A percentile compares a stretch with the other conserved stretches of the same genome.
These are phyloP conservation scores for Pulveroboletus frians DNA, from an alignment of 768 basidiomycete species.

Conservation along the genomic window DNA sequence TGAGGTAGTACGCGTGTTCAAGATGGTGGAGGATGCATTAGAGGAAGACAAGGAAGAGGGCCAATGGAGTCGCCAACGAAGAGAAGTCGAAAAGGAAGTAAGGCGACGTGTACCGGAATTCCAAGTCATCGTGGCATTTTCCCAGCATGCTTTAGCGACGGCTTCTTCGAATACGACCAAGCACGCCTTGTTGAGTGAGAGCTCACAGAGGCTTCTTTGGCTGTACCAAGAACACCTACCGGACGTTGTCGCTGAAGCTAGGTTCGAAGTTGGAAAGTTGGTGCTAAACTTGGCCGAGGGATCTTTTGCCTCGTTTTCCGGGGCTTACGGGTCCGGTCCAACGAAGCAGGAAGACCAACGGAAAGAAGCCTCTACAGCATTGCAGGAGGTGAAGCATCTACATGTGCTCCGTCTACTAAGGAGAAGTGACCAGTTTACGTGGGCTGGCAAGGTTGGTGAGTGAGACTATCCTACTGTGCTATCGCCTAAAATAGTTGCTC, in stretches of 20 bases:
- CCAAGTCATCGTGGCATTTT: constrained; percentile 78
- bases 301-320: constrained; percentile 19
- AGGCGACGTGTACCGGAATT: constrained; percentile 80
- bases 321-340: neutral
- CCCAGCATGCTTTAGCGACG: constrained; percentile 42
- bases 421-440: constrained; percentile 74
- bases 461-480: neutral
- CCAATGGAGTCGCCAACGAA: constrained; percentile 62
- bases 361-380: constrained; percentile 13
- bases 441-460: constrained; percentile 70
- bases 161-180: constrained; percentile 36
- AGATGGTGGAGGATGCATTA: constrained; percentile 45
- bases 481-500: constrained; percentile 2
- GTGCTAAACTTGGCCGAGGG: constrained; percentile 44
- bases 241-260: constrained; percentile 64
- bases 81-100: constrained; percentile 72
- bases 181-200: constrained; percentile 67
- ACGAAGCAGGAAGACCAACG: constrained; percentile 12
- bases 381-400: constrained; percentile 62
- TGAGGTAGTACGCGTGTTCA: constrained; percentile 45
- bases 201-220: constrained; percentile 75
- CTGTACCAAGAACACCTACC: constrained; percentile 81
- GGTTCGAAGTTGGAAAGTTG: constrained; percentile 84
- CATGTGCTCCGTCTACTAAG: constrained; percentile 73
- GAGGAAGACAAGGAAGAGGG: constrained; percentile 61